A percentile compares a stretch with the other conserved stretches of the same genome.
These are phyloP conservation scores for Aquilaria sinensis DNA, from an alignment of 345 rosid genomes.

Conservation along the genomic window DNA sequence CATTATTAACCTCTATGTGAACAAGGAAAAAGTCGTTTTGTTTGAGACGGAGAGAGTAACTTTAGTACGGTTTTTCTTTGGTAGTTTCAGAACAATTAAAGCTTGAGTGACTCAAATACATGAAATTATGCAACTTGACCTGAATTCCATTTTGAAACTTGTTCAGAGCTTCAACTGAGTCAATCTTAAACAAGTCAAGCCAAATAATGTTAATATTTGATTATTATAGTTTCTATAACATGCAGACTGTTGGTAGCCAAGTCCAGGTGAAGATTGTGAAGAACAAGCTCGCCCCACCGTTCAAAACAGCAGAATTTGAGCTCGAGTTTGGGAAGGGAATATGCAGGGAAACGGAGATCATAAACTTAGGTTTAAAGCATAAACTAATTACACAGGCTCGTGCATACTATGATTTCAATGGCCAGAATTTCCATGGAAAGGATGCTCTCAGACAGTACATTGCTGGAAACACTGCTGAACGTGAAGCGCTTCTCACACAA, in stretches of 20 bases:
- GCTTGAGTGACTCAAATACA: too few relatives aligned
- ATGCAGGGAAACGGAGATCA: conserved; percentile 60
- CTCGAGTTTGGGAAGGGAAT: conserved; percentile 97
- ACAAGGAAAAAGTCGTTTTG: too few relatives aligned
- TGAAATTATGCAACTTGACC: too few relatives aligned
- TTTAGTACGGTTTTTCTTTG: too few relatives aligned
- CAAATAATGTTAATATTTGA: too few relatives aligned
- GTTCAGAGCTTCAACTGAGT: too few relatives aligned
- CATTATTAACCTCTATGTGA: too few relatives aligned
- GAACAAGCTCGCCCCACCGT: conserved; percentile 97
- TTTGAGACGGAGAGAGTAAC: too few relatives aligned
- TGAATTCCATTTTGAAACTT: too few relatives aligned
- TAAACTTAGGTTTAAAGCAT: conserved; percentile 66
- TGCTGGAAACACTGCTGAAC: conserved; percentile 30
- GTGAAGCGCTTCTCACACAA: conserved; percentile 56
- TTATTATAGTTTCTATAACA: not conserved
- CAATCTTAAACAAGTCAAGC: too few relatives aligned
- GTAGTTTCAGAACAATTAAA: too few relatives aligned
- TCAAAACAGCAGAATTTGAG: conserved; percentile 76
- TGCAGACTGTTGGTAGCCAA: conserved; percentile 73
- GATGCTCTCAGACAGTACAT: conserved; percentile 61
- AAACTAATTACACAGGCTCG: conserved; percentile 55
- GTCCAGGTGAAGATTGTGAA: conserved; percentile 83
- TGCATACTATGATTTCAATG: conserved; percentile 40
- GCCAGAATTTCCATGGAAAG: conserved; percentile 60